Percentiles rank a stretch among this genome's conserved stretches.
These are phyloP conservation scores for Cryphonectria naterciae DNA, from an alignment of 2,329 filamentous ascomycete genomes.

Conservation along the genomic window DNA sequence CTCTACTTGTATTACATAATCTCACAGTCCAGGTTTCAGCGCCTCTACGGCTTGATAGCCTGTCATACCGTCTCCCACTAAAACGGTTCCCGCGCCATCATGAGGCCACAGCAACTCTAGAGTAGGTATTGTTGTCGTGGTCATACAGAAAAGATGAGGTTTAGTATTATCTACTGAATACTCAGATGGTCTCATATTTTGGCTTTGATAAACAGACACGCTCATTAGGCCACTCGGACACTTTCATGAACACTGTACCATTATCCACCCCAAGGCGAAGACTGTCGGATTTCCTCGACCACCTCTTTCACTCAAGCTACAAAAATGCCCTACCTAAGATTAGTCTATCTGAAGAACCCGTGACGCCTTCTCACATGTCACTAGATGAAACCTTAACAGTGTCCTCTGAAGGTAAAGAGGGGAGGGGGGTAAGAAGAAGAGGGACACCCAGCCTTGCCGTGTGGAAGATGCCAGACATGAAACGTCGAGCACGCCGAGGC, in stretches of 20 bases:
- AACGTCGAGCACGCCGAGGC: neutral
- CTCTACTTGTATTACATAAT: neutral
- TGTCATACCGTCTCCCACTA: neutral
- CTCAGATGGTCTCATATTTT: neutral
- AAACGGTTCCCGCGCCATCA: neutral
- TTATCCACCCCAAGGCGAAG: neutral
- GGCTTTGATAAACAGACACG: neutral
- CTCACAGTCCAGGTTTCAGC: neutral
- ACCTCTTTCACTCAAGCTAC: neutral
- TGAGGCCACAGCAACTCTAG: no score
- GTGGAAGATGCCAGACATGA: neutral
- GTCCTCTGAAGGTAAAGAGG: no score
- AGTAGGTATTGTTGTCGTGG: neutral
- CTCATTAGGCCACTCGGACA: neutral
- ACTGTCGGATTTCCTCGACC: neutral
- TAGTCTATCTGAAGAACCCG: neutral
- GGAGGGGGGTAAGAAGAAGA: no score
- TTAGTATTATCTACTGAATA: neutral
- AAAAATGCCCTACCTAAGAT: no score
- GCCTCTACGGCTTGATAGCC: neutral
- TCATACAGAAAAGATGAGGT: neutral
- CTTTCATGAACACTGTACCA: neutral
- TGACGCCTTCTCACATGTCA: no score
- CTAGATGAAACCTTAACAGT: no score
- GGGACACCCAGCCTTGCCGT: neutral